Evolutionary conservation across 1,284 basidiomycete genomes (phyloP).

Genomic region (Sanghuangporus baumii): DNA sequence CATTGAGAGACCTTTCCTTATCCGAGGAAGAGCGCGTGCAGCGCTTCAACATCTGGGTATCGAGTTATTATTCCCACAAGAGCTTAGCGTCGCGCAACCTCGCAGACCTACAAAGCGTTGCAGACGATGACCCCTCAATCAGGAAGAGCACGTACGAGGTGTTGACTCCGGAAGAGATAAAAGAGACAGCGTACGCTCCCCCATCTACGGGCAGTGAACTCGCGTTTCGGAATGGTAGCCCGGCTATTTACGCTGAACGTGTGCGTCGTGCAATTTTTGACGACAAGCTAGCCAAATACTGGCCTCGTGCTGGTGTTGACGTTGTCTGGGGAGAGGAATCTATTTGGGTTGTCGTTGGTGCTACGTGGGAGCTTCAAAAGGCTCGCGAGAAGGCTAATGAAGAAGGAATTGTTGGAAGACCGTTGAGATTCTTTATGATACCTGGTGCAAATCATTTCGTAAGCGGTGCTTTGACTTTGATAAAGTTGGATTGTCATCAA

Average conservation of each 20-base stretch:
- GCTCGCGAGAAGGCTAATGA: conserved; percentile 1
- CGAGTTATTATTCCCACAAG: conserved; percentile 17
- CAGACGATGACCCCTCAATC: neutral
- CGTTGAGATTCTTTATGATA: conserved; percentile 16
- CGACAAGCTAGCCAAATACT: conserved; percentile 5
- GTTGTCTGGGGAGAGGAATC: conserved; percentile 16
- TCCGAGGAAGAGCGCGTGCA: conserved; percentile 6
- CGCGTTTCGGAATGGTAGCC: neutral
- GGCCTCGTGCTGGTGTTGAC: conserved; percentile 14
- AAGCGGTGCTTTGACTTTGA: neutral
- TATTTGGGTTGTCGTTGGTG: conserved; percentile 13
- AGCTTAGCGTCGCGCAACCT: conserved; percentile 11
- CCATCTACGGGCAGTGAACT: conserved; percentile 13
- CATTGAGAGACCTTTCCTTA: conserved; percentile 1
- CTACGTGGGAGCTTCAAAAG: conserved; percentile 17
- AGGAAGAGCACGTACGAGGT: neutral
- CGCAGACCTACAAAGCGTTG: conserved; percentile 5
- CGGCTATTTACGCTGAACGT: conserved; percentile 8
- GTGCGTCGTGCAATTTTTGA: conserved; percentile 17
- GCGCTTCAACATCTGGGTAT: conserved; percentile 16
- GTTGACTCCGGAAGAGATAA: conserved; percentile 18
- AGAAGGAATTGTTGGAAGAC: conserved; percentile 8
- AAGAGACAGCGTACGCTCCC: conserved; percentile 3
- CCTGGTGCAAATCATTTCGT: conserved; percentile 20
- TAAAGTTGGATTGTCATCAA: neutral